Evolutionary conservation across 768 basidiomycete genomes (phyloP), one percentile per base, ranked within the genome.

Genomic region (Kwoniella botswanensis): DNA sequence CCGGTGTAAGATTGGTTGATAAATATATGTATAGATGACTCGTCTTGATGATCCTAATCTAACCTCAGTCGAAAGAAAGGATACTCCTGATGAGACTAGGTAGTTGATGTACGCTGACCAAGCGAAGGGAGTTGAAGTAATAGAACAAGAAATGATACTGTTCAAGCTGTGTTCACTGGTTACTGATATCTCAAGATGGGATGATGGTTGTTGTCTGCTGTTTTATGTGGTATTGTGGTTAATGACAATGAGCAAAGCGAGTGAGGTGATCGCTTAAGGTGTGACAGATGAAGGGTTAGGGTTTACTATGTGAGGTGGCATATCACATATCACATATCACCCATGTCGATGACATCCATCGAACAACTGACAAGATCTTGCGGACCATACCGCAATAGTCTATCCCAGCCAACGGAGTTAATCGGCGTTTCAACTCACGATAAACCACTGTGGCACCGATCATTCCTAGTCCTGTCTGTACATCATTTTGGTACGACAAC

Each of bases 341-440:
- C 26, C 35, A 35, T 35, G 35, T 35, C 35, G 35, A 35, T 35
- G 35, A 35, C 35, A 35, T 35, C 35, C 7, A 35, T 6, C 35
- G 3, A 6, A 11, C 18, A 46, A 46, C 44, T 26, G 44, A 46
- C 44, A 12, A 46, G 44, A 50, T 50, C 54, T 24, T 35, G 21
- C 63, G 42, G 21, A 17, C 9, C 22, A 63, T 62, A 64, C 52
- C 44, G 46, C 63, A 29, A 53, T 24, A 26, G 26, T 35, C n/a
- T 50, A 2, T 3, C 22, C 26, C 7, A 26, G 13, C 18, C 26
- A n/a, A 44, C 65, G 65, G 65, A 44, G 4, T 56, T 65, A 57
- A 42, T 43, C 65, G 65, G 65, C 65, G 55, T 65, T 65, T 65
- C 65, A 65, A n/a, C 24, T 44, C 35, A 65, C 35, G 24, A 26